These are phyloP conservation scores for Clitoria ternatea DNA, from an alignment of 306 rosid species.

Conservation along the genomic window DNA sequence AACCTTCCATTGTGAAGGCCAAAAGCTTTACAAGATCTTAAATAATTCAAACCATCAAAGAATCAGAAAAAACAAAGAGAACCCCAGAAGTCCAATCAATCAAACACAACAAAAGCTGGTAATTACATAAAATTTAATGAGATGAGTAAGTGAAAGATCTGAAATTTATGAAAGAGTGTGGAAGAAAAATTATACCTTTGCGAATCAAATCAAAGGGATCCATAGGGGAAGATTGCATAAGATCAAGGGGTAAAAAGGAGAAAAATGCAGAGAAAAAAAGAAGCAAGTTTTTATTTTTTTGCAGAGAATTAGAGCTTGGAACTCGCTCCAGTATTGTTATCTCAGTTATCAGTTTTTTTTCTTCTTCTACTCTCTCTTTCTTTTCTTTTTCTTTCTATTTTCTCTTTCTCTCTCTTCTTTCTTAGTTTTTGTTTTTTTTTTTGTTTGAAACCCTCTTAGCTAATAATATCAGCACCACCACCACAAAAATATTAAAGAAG, in stretches of 20 bases:
- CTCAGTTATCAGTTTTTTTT: conserved; percentile 28
- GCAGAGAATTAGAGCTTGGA: conserved; percentile 37
- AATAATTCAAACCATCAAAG: conserved; percentile 31
- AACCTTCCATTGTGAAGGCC: conserved; percentile 20
- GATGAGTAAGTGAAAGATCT: conserved; percentile 43
- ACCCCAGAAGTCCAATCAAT: conserved; percentile 15
- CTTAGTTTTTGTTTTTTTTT: not conserved
- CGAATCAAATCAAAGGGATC: conserved; percentile 87
- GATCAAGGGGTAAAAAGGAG: conserved; percentile 19
- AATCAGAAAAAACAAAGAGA: not conserved
- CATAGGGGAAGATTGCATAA: conserved; percentile 45
- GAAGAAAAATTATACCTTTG: conserved; percentile 47
- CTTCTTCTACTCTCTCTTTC: not conserved
- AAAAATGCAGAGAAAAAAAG: conserved; percentile 22
- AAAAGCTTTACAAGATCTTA: conserved; percentile 45
- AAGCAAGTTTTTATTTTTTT: not conserved
- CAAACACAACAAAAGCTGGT: not conserved
- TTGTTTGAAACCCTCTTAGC: conserved; percentile 50
- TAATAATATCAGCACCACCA: conserved; percentile 43
- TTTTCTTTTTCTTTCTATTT: not conserved
- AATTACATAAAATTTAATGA: not conserved
- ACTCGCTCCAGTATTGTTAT: conserved; percentile 42
- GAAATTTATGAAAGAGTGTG: not conserved
- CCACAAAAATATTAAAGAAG: conserved; percentile 50
- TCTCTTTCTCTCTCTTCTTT: not conserved